Conservation (phyloP, 495 filamentous ascomycete genomes). For the Trichocladium uniseriatum region DNA sequence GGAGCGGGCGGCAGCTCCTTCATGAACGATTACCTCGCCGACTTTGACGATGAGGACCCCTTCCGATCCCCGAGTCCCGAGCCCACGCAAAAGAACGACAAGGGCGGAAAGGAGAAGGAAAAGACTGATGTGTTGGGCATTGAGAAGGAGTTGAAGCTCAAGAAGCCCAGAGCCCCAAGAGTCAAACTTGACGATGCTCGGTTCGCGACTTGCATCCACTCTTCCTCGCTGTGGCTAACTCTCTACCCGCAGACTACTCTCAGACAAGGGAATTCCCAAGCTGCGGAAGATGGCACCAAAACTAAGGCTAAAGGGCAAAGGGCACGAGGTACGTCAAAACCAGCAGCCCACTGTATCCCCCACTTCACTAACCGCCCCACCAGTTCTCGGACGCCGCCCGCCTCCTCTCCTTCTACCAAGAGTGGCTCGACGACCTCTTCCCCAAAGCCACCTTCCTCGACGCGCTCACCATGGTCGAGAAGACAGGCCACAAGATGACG, state of each 20-base stretch:
- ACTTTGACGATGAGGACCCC: conserved; percentile 27
- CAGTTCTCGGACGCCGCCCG: conserved; percentile 79
- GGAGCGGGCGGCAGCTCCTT: conserved; percentile 10
- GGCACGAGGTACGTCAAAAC: conserved; percentile 62
- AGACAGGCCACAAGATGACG: conserved; percentile 74
- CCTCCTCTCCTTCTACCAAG: conserved; percentile 82
- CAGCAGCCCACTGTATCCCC: neutral
- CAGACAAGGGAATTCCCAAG: conserved; percentile 72
- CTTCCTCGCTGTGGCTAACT: conserved; percentile 1
- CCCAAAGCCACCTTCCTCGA: conserved; percentile 92
- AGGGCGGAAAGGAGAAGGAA: conserved; percentile 22
- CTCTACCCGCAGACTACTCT: conserved; percentile 51
- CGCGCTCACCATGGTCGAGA: conserved; percentile 85
- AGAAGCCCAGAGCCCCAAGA: conserved; percentile 53
- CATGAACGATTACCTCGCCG: conserved; percentile 20
- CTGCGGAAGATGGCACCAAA: conserved; percentile 61
- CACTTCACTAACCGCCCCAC: neutral
- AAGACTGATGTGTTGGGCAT: conserved; percentile 51
- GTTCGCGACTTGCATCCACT: conserved; percentile 30
- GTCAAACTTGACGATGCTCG: conserved; percentile 81
- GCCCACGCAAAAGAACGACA: conserved; percentile 21
- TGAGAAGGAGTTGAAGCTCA: conserved; percentile 77
- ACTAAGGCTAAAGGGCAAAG: conserved; percentile 82
- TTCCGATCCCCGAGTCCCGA: conserved; percentile 27
- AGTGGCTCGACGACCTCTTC: conserved; percentile 95